Base-by-base conservation (phyloP, 2,329 filamentous ascomycete species). In the Alternaria sp. region DNA sequence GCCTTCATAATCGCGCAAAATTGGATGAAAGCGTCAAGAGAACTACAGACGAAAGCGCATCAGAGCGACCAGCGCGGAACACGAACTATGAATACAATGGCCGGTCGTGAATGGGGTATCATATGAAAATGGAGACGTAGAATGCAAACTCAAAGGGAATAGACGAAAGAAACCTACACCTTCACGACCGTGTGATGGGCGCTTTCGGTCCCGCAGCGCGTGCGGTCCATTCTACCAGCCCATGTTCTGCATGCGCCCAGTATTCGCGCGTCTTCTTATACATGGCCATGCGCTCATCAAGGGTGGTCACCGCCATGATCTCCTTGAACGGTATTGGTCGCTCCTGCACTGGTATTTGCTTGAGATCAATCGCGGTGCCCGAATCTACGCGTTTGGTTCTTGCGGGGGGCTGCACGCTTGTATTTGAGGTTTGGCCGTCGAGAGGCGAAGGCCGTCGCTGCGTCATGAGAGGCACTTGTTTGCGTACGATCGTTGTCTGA, bases 241-340 rank as follows among this genome's bases (percentile, higher is more conserved):
- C 77, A 62, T 79, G 76, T 50, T 78, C 74, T n/a, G 73, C 73
- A 52, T 61, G 68, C 11, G 77, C 76, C 77, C 77, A 79, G 58
- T 78, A 79, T 3, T 77, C 69, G 32, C 75, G 72, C n/a, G 74
- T 73, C 61, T 67, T 71, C 63, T 74, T 71, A 49, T 79, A 79
- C 57, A 76, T 40, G 32, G 58, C 67, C 76, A 79, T 77, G 6
- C 77, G 67, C 43, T 75, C 70, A 25, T 63, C 63, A 30, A 75
- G 69, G 23, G 57, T 75, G 17, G 63, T n/a, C 3, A 75, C 67
- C 3, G 71, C 67, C 23, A 70, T 47, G 28, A 79, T 79, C 3
- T 78, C 72, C 26, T 73, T 68, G 66, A 79, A 79, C 2, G 70
- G 71, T 10, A 76, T 26, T 2, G 76, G 77, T n/a, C 73, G 61